Conservation (phyloP, 2,329 filamentous ascomycete species). For the Thelonectria blattea region DNA sequence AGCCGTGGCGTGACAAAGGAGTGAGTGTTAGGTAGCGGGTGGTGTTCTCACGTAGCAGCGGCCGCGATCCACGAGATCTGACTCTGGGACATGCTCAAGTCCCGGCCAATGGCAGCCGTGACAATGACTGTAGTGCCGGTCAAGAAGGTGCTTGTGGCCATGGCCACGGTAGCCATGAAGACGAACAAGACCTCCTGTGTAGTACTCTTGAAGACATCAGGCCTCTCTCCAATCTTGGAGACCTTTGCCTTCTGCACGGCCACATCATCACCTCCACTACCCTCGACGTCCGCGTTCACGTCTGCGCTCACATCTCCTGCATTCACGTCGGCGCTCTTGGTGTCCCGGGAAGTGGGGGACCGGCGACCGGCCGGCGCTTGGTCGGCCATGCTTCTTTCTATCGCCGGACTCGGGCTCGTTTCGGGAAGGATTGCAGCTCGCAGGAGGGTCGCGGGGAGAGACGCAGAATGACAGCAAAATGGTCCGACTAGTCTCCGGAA, state of each 20-base stretch:
- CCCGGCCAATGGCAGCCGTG: constrained; percentile 63
- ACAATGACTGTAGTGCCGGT: constrained; percentile 66
- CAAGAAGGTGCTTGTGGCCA: constrained; percentile 66
- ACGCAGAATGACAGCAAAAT: not conserved
- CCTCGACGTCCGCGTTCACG: constrained; percentile 10
- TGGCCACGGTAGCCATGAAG: constrained; percentile 69
- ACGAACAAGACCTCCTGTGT: constrained; percentile 70
- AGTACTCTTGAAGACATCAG: constrained; percentile 66
- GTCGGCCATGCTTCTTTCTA: constrained; percentile 13
- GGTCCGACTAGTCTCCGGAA: not conserved
- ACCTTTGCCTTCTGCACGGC: constrained; percentile 13
- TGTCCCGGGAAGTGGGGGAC: constrained; percentile 26
- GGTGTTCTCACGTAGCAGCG: constrained; percentile 52
- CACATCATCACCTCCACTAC: constrained; percentile 18
- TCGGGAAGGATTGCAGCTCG: not conserved
- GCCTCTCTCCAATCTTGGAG: constrained; percentile 47
- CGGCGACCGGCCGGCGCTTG: constrained; percentile 14
- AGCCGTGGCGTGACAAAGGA: not conserved
- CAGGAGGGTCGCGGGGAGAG: not conserved
- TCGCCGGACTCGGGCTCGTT: not conserved
- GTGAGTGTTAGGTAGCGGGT: not conserved
- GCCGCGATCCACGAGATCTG: constrained; percentile 73
- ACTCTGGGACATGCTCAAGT: constrained; percentile 67
- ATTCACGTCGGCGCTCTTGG: not conserved
- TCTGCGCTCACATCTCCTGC: not conserved